Evolutionary conservation across 2,329 filamentous ascomycete genomes (phyloP), one percentile per base, ranked within the genome.

Genomic region (Furcasterigmium sp.): DNA sequence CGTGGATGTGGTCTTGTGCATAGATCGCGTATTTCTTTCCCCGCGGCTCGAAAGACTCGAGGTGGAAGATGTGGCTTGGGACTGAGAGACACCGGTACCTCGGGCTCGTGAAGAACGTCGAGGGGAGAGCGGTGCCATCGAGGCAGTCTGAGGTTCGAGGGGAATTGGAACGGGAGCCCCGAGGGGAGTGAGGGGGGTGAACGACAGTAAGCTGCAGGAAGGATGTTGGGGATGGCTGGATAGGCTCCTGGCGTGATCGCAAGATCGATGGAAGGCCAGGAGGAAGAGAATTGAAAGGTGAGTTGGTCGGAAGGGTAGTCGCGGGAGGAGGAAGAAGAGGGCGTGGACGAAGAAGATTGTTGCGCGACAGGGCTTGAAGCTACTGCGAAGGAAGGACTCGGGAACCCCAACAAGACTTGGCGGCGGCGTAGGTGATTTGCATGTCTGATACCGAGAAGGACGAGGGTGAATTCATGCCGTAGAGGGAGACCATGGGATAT

Each of bases 31-130:
- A 59, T 72, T 80, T 63, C 88, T 81, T 55, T 95, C 89, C 47
- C 75, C 76, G 58, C 87, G 87, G 55, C 77, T 78, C 48, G 87
- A 91, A 34, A 86, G 83, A 58, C 85, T 85, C 47, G 83, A 91
- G 34, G 88, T 82, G 40, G 85, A 82, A 50, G 86, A 89, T 50
- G 86, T 88, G 56, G 88, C 84, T 56, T 88, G 83, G 56, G 84
- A 81, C 67, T 81, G 79, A 58, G 83, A 78, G 72, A 91, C 86
- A 56, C 80, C 82, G 59, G 82, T 82, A 62, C 78, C 80, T 68
- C 88, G 87, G 72, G 89, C 89, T 77, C 91, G 84, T 67, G 91
- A 93, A 60, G 91, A 95, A 64, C 91, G 87, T 69, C 91, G 85
- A 63, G 87, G 87, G 61, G 85, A 78, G 55, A 69, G 69, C 60